Evolutionary conservation across 805 yeast genomes (phyloP), one percentile per base, ranked within the genome.

Genomic region (Lipomyces yamanashiensis): DNA sequence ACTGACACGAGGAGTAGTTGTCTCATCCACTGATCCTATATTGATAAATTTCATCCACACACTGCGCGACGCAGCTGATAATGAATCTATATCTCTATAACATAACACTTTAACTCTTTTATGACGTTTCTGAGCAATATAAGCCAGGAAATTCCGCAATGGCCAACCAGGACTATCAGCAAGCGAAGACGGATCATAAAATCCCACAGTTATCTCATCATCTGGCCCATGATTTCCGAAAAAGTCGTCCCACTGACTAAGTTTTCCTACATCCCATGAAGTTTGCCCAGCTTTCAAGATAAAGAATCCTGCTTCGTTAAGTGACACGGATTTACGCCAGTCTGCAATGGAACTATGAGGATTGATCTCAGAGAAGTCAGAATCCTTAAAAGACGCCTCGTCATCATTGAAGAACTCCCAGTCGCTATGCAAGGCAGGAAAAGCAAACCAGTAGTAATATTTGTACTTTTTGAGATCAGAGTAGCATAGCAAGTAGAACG

Each of bases 381-480:
- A 28, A 4, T 49, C 64, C 21, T 56, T 13, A 10, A 40, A 0
- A 8, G 47, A 4, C 12, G 54, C 10, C 8, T 36, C 60, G 8
- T 28, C 62, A 52, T 44, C 56, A 0, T 28, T 28, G 28, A 48
- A 21, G 9, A 67, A 47, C 5, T 67, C 53, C 90, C 91, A 88
- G 12, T 77, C 78, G 8, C 85, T 76, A 45, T 80, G 79, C 40
- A 90, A 74, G 0, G 84, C 77, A 0, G 99, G 98, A 67, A 85
- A 85, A 15, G 90, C 88, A 67, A 90, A 82, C 99, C 99, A 96
- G 76, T 95, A 92, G 72, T 84, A 88, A 73, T 88, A 93, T 71
- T 83, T 86, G 78, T 89, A 92, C 76, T 89, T 90, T 74, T 95
- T 95, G 73, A 95, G 81, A 75, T 95, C 99, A 0, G 96, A 88